Evolutionary conservation across 1,284 basidiomycete species (phyloP).

Genomic region (Boletus smithii): DNA sequence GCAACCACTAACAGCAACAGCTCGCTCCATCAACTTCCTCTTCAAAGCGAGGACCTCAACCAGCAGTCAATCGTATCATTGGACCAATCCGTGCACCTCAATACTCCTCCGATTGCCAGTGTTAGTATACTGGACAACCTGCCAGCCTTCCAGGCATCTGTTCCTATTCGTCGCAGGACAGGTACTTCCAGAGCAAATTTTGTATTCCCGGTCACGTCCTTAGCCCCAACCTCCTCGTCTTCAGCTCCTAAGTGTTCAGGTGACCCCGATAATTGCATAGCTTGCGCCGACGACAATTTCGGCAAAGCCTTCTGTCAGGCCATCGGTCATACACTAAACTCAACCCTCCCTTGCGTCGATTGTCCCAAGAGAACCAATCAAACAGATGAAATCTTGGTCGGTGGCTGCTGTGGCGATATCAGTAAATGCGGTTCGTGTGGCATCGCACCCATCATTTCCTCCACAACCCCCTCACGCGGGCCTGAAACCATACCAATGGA

Average conservation of each 20-base stretch:
- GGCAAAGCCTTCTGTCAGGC: conserved; percentile 85
- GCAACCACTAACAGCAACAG: conserved; percentile 21
- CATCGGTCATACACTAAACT: conserved; percentile 58
- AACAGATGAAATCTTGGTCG: conserved; percentile 25
- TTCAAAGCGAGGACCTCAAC: conserved; percentile 16
- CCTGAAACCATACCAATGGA: conserved; percentile 72
- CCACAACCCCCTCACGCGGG: conserved; percentile 23
- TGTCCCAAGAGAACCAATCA: conserved; percentile 42
- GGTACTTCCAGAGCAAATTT: conserved; percentile 40
- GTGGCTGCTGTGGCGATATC: conserved; percentile 35
- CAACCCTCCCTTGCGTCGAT: conserved; percentile 47
- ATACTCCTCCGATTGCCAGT: conserved; percentile 17
- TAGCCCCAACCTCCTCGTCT: conserved; percentile 21
- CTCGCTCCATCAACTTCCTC: conserved; percentile 12
- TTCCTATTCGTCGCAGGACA: conserved; percentile 64
- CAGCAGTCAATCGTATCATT: conserved; percentile 28
- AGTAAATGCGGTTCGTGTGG: conserved; percentile 33
- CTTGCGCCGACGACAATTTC: conserved; percentile 77
- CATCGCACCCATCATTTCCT: conserved; percentile 32
- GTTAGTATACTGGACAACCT: conserved; percentile 70
- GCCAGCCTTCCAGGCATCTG: conserved; percentile 72
- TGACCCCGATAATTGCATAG: conserved; percentile 67
- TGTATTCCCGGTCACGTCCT: conserved; percentile 49
- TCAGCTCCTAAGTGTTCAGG: conserved; percentile 44
- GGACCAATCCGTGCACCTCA: conserved; percentile 15